These are phyloP conservation scores for Claviceps sp. DNA, from an alignment of 2,329 filamentous ascomycete genomes.

Conservation along the genomic window DNA sequence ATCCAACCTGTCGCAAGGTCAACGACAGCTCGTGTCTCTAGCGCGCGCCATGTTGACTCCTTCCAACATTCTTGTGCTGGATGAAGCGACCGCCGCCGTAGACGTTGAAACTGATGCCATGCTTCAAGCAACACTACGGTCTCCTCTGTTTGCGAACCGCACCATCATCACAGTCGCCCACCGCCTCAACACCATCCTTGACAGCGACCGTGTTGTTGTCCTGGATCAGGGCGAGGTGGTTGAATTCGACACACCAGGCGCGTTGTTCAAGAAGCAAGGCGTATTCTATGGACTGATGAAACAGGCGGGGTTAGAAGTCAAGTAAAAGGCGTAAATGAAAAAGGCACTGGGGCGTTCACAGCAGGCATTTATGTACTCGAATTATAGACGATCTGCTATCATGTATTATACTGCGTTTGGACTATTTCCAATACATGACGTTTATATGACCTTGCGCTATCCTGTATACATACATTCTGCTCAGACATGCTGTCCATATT, in stretches of 20 bases:
- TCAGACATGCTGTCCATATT: too few relatives aligned
- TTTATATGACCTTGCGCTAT: too few relatives aligned
- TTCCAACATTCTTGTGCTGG: constrained; percentile 91
- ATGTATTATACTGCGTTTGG: too few relatives aligned
- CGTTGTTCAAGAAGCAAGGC: constrained; percentile 60
- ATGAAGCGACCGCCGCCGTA: constrained; percentile 80
- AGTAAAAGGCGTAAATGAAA: constrained; percentile 12
- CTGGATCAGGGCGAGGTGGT: constrained; percentile 80
- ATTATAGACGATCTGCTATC: too few relatives aligned
- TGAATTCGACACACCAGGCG: constrained; percentile 80
- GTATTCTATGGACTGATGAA: constrained; percentile 83
- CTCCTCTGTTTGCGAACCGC: constrained; percentile 65
- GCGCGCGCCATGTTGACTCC: constrained; percentile 89
- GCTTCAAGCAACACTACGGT: constrained; percentile 50
- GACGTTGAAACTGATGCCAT: constrained; percentile 56
- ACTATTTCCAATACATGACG: too few relatives aligned
- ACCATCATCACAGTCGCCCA: constrained; percentile 99
- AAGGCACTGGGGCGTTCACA: not conserved
- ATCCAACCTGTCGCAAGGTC: constrained; percentile 88
- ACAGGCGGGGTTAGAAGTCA: constrained; percentile 63
- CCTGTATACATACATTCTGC: too few relatives aligned
- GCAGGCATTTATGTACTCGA: not conserved
- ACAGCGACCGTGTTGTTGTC: constrained; percentile 81
- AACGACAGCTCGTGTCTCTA: constrained; percentile 85
- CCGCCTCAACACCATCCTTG: constrained; percentile 92